Evolutionary conservation across 2,329 filamentous ascomycete genomes (phyloP).

Genomic region (Cladosporium sp.): DNA sequence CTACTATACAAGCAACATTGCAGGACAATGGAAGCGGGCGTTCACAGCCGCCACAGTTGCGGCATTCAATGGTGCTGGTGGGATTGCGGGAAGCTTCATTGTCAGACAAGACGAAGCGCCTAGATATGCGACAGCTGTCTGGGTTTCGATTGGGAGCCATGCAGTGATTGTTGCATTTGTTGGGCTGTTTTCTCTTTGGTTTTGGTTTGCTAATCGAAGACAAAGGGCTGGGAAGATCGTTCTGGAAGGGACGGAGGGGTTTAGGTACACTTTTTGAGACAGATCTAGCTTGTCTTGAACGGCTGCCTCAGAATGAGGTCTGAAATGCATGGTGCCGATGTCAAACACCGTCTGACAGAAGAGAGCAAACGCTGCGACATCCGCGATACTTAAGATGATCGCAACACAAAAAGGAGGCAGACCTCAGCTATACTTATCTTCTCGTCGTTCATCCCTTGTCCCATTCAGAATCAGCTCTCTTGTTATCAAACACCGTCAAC

Average conservation of each 20-base stretch:
- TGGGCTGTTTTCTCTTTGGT: constrained; percentile 24
- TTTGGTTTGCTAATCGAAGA: constrained; percentile 25
- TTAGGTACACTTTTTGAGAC: constrained; percentile 41
- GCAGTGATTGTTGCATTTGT: constrained; percentile 27
- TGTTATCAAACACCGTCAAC: too few relatives aligned
- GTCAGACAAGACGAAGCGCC: constrained; percentile 59
- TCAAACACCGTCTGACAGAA: too few relatives aligned
- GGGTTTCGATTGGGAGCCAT: constrained; percentile 57
- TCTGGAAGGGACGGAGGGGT: constrained; percentile 35
- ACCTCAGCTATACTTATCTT: too few relatives aligned
- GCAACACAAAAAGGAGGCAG: too few relatives aligned
- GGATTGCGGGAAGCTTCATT: constrained; percentile 64
- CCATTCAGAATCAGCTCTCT: too few relatives aligned
- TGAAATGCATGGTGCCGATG: too few relatives aligned
- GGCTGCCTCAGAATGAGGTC: too few relatives aligned
- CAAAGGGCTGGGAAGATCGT: constrained; percentile 24
- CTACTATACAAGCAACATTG: constrained; percentile 60
- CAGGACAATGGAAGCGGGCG: constrained; percentile 61
- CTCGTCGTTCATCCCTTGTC: too few relatives aligned
- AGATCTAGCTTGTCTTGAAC: too few relatives aligned
- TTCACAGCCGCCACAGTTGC: constrained; percentile 58
- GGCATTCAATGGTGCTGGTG: constrained; percentile 58
- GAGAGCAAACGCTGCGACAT: too few relatives aligned
- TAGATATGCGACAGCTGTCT: constrained; percentile 60
- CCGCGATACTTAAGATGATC: too few relatives aligned